Percentiles rank a stretch among this genome's conserved stretches.
These are phyloP conservation scores for Sicyos edulis DNA, from an alignment of 306 rosid species.

Conservation along the genomic window DNA sequence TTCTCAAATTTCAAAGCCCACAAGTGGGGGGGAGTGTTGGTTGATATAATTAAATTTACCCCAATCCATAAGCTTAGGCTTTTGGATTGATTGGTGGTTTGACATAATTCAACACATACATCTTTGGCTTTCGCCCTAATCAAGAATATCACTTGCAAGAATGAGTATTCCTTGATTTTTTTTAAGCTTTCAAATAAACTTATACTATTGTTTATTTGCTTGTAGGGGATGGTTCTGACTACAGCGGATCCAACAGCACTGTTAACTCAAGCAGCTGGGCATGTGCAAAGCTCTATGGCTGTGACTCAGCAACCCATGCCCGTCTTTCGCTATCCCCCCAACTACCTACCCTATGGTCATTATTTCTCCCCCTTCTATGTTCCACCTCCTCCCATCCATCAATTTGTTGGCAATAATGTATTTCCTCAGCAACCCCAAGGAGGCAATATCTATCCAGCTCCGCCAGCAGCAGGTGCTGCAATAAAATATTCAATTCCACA, in stretches of 20 bases:
- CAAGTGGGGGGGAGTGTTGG: too few species aligned
- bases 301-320: conserved; percentile 85
- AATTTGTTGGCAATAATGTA: conserved; percentile 75
- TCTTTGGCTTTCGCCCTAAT: neutral
- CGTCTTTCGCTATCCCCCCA: conserved; percentile 80
- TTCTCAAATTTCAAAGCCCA: too few species aligned
- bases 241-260: conserved; percentile 66
- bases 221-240: conserved; percentile 78
- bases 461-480: conserved; percentile 59
- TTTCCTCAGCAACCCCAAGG: conserved; percentile 92
- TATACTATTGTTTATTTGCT: conserved; percentile 24
- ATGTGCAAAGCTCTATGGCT: conserved; percentile 81
- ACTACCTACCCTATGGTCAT: conserved; percentile 80
- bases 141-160: neutral
- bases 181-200: neutral
- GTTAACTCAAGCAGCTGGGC: conserved; percentile 79
- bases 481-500: conserved; percentile 85
- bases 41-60: too few species aligned
- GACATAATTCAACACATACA: neutral
- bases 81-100: too few species aligned
- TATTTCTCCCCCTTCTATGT: conserved; percentile 74
- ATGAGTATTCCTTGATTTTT: neutral
- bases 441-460: conserved; percentile 68
- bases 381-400: conserved; percentile 85
- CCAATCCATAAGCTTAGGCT: too few species aligned